Evolutionary conservation across 345 rosid genomes (phyloP).

Genomic region (Reutealis trisperma): DNA sequence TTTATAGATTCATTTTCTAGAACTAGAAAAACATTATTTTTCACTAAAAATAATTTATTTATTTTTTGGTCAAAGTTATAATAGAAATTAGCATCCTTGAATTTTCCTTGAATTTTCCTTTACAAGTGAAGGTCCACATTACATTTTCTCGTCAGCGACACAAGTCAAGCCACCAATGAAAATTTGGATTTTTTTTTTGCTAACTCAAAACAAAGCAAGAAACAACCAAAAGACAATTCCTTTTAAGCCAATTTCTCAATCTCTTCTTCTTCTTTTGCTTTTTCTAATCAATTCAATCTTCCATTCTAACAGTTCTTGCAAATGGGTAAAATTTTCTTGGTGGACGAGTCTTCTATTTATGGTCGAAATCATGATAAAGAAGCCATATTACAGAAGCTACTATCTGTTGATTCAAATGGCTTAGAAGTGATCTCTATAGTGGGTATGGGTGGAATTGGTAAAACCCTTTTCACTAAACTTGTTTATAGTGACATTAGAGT

Average conservation of each 20-base stretch:
- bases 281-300: neutral
- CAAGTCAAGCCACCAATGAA: too few species aligned
- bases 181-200: too few species aligned
- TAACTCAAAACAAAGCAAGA: too few species aligned
- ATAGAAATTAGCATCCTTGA: too few species aligned
- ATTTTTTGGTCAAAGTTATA: too few species aligned
- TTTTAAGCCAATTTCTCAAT: too few species aligned
- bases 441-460: slow-evolving; percentile 17
- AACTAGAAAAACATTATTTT: too few species aligned
- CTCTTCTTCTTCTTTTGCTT: neutral
- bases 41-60: neutral
- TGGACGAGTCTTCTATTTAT: slow-evolving; percentile 24
- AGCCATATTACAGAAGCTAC: slow-evolving; percentile 6
- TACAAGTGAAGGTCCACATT: too few species aligned
- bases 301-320: neutral
- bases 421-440: slow-evolving; percentile 26
- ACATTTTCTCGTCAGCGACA: too few species aligned
- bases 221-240: too few species aligned
- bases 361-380: slow-evolving; percentile 27
- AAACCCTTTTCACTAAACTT: slow-evolving; percentile 7
- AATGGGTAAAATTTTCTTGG: neutral
- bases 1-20: too few species aligned
- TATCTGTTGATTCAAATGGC: neutral
- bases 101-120: too few species aligned
- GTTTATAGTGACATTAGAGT: slow-evolving; percentile 9